These are phyloP conservation scores for Orbilia oligospora DNA, from an alignment of 2,329 filamentous ascomycete genomes.

Conservation along the genomic window DNA sequence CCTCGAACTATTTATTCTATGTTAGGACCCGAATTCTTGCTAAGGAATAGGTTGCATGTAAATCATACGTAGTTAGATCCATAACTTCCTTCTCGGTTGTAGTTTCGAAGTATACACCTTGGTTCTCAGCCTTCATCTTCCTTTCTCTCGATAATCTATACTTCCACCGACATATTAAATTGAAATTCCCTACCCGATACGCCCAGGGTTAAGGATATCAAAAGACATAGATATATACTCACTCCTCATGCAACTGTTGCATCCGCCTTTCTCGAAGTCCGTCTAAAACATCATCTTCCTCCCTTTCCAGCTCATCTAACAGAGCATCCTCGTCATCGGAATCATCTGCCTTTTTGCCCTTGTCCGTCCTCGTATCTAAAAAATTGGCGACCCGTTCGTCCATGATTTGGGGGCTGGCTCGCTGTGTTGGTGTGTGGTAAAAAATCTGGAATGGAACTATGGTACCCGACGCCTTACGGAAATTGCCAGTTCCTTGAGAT, in stretches of 20 bases:
- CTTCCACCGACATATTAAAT: conserved; percentile 2
- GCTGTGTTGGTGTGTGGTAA: conserved; percentile 55
- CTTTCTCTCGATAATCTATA: conserved; percentile 69
- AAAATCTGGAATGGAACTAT: conserved; percentile 24
- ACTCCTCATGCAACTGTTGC: conserved; percentile 73
- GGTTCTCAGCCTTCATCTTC: conserved; percentile 70
- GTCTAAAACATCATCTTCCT: conserved; percentile 70
- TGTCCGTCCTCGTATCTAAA: conserved; percentile 62
- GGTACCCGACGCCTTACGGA: not conserved
- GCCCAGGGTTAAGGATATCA: too few relatives aligned
- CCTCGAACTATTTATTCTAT: conserved; percentile 49
- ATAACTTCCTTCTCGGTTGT: conserved; percentile 74
- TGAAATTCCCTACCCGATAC: not conserved
- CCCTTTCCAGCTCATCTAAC: conserved; percentile 71
- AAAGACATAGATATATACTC: conserved; percentile 6
- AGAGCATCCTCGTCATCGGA: conserved; percentile 74
- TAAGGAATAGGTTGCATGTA: conserved; percentile 2
- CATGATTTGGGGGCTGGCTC: conserved; percentile 8
- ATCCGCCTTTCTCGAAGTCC: conserved; percentile 73
- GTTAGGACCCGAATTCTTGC: conserved; percentile 3
- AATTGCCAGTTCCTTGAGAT: conserved; percentile 21
- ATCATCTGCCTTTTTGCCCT: conserved; percentile 53
- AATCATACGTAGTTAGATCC: conserved; percentile 68
- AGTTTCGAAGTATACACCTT: conserved; percentile 72
- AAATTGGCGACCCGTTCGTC: conserved; percentile 62